Evolutionary conservation across 2,329 filamentous ascomycete genomes (phyloP).

Genomic region (Huntiella moniliformis): DNA sequence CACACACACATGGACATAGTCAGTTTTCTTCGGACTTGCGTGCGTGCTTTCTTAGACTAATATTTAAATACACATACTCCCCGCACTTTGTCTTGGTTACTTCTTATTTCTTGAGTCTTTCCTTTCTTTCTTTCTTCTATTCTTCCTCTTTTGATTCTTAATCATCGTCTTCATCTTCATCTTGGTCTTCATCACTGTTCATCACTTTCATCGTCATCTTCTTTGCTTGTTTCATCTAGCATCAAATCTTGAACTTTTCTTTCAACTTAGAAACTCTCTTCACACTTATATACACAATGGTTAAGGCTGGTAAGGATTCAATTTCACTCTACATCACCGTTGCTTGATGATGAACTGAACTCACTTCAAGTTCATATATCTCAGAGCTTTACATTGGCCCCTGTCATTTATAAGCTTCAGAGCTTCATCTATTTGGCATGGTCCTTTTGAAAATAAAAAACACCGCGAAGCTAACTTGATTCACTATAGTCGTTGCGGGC

Average conservation of each 20-base stretch:
- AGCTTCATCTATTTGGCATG: neutral
- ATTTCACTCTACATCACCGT: neutral
- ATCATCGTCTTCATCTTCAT: slow-evolving; percentile 3
- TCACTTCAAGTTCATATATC: too few species aligned
- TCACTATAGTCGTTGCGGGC: slow-evolving; percentile 57
- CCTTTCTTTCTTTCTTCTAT: slow-evolving; percentile 2
- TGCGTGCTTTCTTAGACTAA: neutral
- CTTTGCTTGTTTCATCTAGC: neutral
- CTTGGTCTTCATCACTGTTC: slow-evolving; percentile 7
- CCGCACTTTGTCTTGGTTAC: neutral
- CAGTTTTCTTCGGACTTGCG: neutral
- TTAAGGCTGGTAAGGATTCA: slow-evolving; percentile 37
- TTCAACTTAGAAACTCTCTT: slow-evolving; percentile 2
- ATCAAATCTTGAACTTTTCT: slow-evolving; percentile 1
- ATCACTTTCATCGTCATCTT: slow-evolving; percentile 1
- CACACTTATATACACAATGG: slow-evolving; percentile 24
- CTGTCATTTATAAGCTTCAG: neutral
- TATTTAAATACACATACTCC: slow-evolving; percentile 7
- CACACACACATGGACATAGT: neutral
- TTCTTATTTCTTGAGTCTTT: slow-evolving; percentile 2
- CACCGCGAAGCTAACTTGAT: neutral
- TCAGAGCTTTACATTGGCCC: too few species aligned
- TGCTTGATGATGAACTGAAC: neutral
- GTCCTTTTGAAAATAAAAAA: neutral
- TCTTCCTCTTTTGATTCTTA: neutral